phyloP scores from a whole-genome alignment of 768 basidiomycete genomes.

The Rhizopogon sp. region DNA sequence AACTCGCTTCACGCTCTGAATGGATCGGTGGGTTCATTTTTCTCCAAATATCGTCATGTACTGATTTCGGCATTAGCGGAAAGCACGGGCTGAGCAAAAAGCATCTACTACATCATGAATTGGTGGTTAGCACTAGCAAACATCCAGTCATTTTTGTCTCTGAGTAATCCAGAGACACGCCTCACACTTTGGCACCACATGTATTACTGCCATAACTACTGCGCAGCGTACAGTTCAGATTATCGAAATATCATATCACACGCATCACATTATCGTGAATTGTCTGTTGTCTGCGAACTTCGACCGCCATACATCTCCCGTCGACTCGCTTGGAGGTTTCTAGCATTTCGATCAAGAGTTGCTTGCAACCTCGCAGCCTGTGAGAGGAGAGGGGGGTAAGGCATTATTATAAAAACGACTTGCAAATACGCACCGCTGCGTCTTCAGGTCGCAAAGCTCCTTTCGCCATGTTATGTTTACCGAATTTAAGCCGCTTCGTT shows the following conservation, averaged over 20 bases:
- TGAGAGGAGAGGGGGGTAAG: not conserved
- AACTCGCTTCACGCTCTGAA: constrained; percentile 68
- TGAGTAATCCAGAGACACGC: not conserved
- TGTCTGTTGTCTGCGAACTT: constrained; percentile 14
- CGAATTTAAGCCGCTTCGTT: constrained; percentile 51
- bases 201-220: constrained; percentile 13
- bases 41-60: not conserved
- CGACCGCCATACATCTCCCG: constrained; percentile 17
- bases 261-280: constrained; percentile 8
- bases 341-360: constrained; percentile 44
- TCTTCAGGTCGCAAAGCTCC: constrained; percentile 79
- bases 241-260: constrained; percentile 8
- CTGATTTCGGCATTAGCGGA: constrained; percentile 40
- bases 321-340: constrained; percentile 22
- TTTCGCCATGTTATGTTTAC: constrained; percentile 88
- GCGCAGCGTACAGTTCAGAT: constrained; percentile 8
- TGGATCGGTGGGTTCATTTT: constrained; percentile 59
- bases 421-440: constrained; percentile 55
- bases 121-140: not conserved
- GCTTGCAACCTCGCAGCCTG: constrained; percentile 71
- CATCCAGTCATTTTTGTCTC: not conserved
- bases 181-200: not conserved
- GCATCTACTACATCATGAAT: constrained; percentile 34
- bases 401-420: not conserved
- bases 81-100: constrained; percentile 61